phyloP scores from a whole-genome alignment of 768 basidiomycete species.

The Daedaleopsis sinensis region DNA sequence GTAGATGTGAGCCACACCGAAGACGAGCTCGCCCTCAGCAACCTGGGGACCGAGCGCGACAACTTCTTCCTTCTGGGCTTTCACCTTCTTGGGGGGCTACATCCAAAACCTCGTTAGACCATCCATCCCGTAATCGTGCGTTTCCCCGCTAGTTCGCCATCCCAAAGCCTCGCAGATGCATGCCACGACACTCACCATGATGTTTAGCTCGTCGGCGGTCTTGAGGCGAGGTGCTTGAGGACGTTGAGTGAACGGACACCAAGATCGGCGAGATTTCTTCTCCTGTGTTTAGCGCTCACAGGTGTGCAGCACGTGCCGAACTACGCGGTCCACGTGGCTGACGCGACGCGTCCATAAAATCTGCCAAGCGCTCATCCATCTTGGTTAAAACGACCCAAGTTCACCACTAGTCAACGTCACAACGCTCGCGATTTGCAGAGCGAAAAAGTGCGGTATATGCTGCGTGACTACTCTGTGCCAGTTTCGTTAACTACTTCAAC shows the following conservation, averaged over 20 bases:
- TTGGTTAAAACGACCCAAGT: background rate
- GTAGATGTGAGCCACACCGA: conserved; percentile 98
- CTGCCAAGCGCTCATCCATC: no score
- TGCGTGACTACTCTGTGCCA: no score
- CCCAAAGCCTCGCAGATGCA: background rate
- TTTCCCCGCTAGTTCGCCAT: background rate
- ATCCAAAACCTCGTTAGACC: conserved; percentile 51
- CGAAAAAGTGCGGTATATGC: no score
- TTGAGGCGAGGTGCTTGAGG: conserved; percentile 27
- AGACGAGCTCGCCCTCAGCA: conserved; percentile 94
- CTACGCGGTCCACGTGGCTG: background rate
- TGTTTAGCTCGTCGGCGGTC: conserved; percentile 31
- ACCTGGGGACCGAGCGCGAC: conserved; percentile 94
- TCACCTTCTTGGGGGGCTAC: conserved; percentile 85
- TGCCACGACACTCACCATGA: conserved; percentile 40
- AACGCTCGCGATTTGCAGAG: no score
- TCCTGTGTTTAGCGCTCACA: background rate
- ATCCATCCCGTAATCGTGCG: conserved; percentile 47
- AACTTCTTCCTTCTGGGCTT: conserved; percentile 77
- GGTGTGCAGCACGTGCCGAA: background rate
- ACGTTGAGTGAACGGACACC: conserved; percentile 16
- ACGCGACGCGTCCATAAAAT: background rate
- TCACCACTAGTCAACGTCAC: no score
- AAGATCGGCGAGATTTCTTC: conserved; percentile 16
- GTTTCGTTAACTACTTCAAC: no score